These are phyloP conservation scores for Leccinum uliginosum DNA, from an alignment of 768 basidiomycete genomes.

Conservation along the genomic window DNA sequence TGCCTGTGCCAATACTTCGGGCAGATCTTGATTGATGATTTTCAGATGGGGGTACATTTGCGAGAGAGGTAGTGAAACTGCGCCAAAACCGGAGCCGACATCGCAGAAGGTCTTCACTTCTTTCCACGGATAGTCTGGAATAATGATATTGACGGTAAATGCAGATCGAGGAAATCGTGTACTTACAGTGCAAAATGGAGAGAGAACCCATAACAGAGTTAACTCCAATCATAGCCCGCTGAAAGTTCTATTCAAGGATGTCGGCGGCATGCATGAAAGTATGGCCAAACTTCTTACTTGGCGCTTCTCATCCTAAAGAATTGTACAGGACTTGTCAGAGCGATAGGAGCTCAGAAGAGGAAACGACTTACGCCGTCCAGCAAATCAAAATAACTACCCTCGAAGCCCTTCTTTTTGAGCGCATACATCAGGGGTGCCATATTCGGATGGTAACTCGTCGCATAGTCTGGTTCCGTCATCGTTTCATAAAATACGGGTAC, in stretches of 20 bases:
- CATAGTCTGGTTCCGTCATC: conserved; percentile 24
- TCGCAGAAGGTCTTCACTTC: conserved; percentile 25
- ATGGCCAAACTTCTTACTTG: conserved; percentile 3
- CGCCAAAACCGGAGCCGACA: conserved; percentile 27
- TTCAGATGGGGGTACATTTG: conserved; percentile 24
- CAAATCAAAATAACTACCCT: conserved; percentile 20
- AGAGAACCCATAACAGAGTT: conserved; percentile 19
- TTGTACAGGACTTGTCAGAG: not conserved
- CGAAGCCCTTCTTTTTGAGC: conserved; percentile 10
- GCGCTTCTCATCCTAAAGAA: conserved; percentile 9
- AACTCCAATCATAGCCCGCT: conserved; percentile 22
- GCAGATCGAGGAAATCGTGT: not conserved
- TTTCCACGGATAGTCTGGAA: conserved; percentile 25
- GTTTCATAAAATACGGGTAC: conserved; percentile 21
- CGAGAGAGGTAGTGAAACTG: conserved; percentile 24
- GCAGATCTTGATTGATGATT: conserved; percentile 27
- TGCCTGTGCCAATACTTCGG: conserved; percentile 21
- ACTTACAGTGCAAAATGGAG: conserved; percentile 22
- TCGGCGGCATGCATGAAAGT: not conserved
- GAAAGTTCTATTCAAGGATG: conserved; percentile 14
- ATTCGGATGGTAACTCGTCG: conserved; percentile 17
- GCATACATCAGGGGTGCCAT: conserved; percentile 22
- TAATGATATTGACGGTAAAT: not conserved
- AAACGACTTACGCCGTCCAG: conserved; percentile 16
- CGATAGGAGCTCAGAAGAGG: not conserved